These are phyloP conservation scores for Xylariaceae sp. DNA, from an alignment of 2,329 filamentous ascomycete species.

Conservation along the genomic window DNA sequence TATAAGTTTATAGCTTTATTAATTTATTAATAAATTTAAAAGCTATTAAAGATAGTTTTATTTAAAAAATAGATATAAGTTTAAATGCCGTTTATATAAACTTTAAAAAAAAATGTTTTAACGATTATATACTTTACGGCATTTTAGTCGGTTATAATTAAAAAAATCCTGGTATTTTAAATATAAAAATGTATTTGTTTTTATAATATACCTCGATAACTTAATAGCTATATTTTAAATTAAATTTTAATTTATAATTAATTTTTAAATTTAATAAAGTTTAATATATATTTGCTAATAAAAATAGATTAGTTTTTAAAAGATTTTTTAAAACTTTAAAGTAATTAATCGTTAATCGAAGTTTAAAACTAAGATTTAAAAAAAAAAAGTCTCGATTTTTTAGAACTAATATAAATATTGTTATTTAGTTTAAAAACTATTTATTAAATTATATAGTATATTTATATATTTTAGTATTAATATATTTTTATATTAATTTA, in stretches of 20 bases:
- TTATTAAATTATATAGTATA: neutral
- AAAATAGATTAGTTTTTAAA: neutral
- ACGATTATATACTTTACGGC: neutral
- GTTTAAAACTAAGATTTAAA: neutral
- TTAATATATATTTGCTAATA: neutral
- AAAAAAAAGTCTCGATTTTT: no score
- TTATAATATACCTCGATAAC: neutral
- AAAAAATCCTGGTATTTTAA: neutral
- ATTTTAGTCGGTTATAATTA: neutral
- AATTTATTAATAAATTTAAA: neutral
- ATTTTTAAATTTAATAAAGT: neutral
- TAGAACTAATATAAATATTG: neutral
- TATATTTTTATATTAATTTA: neutral
- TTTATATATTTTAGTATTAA: neutral
- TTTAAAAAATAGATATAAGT: neutral
- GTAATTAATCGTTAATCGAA: no score
- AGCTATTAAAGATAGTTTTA: neutral
- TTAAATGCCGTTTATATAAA: neutral
- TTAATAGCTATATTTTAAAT: neutral
- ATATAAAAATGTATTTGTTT: neutral
- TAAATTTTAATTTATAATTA: neutral
- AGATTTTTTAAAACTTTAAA: no score
- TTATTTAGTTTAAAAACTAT: neutral
- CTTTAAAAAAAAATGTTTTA: neutral
- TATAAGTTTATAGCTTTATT: no score